These are phyloP conservation scores for Climacium dendroides DNA, from an alignment of 225 moss, liverwort and hornwort genomes.

Conservation along the genomic window DNA sequence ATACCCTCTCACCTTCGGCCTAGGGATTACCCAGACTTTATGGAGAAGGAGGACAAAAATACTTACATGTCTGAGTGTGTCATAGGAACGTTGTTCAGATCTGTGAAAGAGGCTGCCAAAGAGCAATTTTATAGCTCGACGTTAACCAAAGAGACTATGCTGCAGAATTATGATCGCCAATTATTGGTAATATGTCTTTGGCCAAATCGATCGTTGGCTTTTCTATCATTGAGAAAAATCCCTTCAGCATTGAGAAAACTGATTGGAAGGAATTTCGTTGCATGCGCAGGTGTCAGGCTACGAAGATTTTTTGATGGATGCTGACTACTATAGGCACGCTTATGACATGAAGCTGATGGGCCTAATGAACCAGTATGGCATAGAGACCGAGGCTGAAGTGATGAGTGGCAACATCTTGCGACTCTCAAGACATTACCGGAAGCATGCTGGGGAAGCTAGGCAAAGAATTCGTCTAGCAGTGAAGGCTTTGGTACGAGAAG, in stretches of 20 bases:
- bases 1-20: slow-evolving; percentile 30
- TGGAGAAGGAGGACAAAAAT: slow-evolving; percentile 64
- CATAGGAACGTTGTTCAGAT: slow-evolving; percentile 60
- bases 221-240: neutral
- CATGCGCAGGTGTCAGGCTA: slow-evolving; percentile 33
- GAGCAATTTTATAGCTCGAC: neutral
- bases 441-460: slow-evolving; percentile 33
- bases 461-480: slow-evolving; percentile 46
- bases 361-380: slow-evolving; percentile 77
- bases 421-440: slow-evolving; percentile 34
- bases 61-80: slow-evolving; percentile 39
- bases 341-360: slow-evolving; percentile 66
- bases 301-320: slow-evolving; percentile 29
- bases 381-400: slow-evolving; percentile 69
- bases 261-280: neutral
- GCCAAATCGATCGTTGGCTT: neutral
- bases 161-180: slow-evolving; percentile 2
- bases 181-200: neutral
- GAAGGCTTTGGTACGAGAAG: slow-evolving; percentile 39
- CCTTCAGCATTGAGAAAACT: neutral
- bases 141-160: slow-evolving; percentile 4
- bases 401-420: slow-evolving; percentile 59
- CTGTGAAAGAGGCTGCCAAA: slow-evolving; percentile 18
- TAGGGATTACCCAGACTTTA: slow-evolving; percentile 61
- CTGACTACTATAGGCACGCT: slow-evolving; percentile 8